phyloP scores from a whole-genome alignment of 148 eudicot genomes.

The Heliamphora exappendiculata region DNA sequence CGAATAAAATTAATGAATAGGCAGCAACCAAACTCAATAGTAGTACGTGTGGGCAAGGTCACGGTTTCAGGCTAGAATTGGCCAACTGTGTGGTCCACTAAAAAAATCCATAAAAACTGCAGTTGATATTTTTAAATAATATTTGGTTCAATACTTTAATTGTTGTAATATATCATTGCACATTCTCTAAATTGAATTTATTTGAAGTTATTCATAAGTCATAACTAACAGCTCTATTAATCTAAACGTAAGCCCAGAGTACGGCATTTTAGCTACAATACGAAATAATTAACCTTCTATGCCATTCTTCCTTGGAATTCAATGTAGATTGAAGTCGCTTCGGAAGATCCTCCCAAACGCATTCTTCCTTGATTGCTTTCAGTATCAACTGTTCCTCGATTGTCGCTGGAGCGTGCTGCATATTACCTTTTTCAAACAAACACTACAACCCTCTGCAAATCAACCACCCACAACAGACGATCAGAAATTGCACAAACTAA shows the following conservation, averaged over 20 bases:
- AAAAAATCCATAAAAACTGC: background rate
- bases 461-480: background rate
- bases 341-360: conserved; percentile 77
- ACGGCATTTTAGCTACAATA: conserved; percentile 1
- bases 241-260: background rate
- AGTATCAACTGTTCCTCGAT: conserved; percentile 80
- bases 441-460: conserved; percentile 9
- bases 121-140: background rate
- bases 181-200: background rate
- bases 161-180: background rate
- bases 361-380: conserved; percentile 81
- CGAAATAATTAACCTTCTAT: conserved; percentile 46
- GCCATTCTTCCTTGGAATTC: conserved; percentile 88
- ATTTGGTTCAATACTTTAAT: background rate
- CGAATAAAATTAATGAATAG: background rate
- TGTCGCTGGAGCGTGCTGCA: conserved; percentile 61
- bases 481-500: background rate
- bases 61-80: background rate
- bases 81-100: background rate
- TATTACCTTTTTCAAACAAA: conserved; percentile 8
- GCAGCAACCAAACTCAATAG: no score
- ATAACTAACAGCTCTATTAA: background rate
- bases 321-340: conserved; percentile 76
- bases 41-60: no score
- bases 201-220: background rate